Evolutionary conservation across 2,329 filamentous ascomycete genomes (phyloP).

Genomic region (Phialophora tarda): DNA sequence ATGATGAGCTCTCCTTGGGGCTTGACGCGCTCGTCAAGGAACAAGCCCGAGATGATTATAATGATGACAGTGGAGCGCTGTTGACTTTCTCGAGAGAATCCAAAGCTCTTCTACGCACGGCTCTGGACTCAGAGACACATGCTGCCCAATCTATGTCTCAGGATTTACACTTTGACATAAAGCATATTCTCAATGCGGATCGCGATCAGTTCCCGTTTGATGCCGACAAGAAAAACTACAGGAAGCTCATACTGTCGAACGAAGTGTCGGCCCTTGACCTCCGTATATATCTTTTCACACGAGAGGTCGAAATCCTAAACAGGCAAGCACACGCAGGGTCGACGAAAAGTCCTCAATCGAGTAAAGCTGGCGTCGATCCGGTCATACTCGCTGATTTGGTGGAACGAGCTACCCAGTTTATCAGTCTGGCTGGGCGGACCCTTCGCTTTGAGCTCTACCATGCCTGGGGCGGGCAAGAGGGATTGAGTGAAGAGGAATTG

Average conservation of each 20-base stretch:
- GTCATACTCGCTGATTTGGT: slow-evolving; percentile 82
- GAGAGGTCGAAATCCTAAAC: slow-evolving; percentile 77
- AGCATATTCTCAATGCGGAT: slow-evolving; percentile 32
- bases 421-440: slow-evolving; percentile 77
- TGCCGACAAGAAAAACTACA: slow-evolving; percentile 76
- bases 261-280: slow-evolving; percentile 98
- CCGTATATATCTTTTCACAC: slow-evolving; percentile 87
- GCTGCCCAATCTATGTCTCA: slow-evolving; percentile 35
- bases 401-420: slow-evolving; percentile 79
- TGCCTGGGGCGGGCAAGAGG: slow-evolving; percentile 56
- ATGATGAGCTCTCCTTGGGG: slow-evolving; percentile 89
- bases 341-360: slow-evolving; percentile 8
- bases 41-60: slow-evolving; percentile 65
- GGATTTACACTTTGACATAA: slow-evolving; percentile 37
- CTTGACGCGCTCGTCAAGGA: slow-evolving; percentile 82
- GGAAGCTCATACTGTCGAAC: slow-evolving; percentile 89
- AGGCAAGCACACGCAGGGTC: slow-evolving; percentile 22
- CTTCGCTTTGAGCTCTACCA: slow-evolving; percentile 77
- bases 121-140: slow-evolving; percentile 45
- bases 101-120: slow-evolving; percentile 62
- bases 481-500: slow-evolving; percentile 45
- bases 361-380: slow-evolving; percentile 23
- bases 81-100: slow-evolving; percentile 75
- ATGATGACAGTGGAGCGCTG: slow-evolving; percentile 74
- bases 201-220: slow-evolving; percentile 46